A percentile compares a stretch with the other conserved stretches of the same genome.
phyloP scores from a whole-genome alignment of 331 rosid genomes.

The Phaseolus coccineus region DNA sequence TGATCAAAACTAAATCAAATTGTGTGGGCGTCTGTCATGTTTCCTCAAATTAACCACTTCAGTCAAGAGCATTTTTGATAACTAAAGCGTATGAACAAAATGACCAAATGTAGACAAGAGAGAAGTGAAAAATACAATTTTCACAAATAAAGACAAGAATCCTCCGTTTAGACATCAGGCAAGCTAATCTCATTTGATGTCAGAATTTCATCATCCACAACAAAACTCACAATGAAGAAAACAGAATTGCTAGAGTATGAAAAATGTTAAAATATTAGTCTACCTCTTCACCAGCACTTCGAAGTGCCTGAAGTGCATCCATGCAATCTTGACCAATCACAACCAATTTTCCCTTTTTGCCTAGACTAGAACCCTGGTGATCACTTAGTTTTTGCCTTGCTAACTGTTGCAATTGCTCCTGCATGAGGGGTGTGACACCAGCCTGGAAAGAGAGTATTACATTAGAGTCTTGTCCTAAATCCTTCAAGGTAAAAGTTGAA shows the following conservation, averaged over 20 bases:
- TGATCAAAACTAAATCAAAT: neutral
- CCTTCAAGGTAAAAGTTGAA: conserved; percentile 29
- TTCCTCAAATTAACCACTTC: neutral
- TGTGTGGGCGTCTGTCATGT: neutral
- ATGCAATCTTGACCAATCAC: conserved; percentile 93
- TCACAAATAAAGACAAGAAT: neutral
- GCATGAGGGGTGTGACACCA: conserved; percentile 83
- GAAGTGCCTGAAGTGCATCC: conserved; percentile 91
- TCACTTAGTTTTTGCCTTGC: conserved; percentile 63
- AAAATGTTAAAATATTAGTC: conserved; percentile 45
- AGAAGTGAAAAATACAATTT: neutral
- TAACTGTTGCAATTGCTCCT: conserved; percentile 81
- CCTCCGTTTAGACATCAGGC: conserved; percentile 14
- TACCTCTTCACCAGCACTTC: conserved; percentile 83
- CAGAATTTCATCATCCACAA: neutral
- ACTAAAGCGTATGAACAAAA: neutral
- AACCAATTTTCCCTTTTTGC: conserved; percentile 73
- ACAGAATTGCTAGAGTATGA: neutral
- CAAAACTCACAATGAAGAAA: neutral
- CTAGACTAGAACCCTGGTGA: conserved; percentile 48
- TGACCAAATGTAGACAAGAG: neutral
- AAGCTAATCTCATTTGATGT: conserved; percentile 2
- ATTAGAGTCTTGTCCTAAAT: conserved; percentile 27
- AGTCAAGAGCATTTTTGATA: neutral
- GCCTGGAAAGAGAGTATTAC: conserved; percentile 58